phyloP scores from a whole-genome alignment of 371 early-diverging fungal genomes.

The Rhizopus sp. region DNA sequence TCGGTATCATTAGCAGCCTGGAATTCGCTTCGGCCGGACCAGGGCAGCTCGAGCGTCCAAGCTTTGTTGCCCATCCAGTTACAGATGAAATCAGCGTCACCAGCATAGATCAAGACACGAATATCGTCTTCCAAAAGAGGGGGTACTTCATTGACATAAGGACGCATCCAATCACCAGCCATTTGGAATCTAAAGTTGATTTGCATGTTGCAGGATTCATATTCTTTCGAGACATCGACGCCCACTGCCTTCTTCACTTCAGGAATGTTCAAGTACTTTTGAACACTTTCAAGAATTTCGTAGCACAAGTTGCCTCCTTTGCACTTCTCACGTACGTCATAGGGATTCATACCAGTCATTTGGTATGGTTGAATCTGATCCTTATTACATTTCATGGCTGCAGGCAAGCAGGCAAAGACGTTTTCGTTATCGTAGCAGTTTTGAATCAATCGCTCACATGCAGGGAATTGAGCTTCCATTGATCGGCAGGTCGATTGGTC shows the following conservation, averaged over 20 bases:
- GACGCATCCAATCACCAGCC: slow-evolving; percentile 90
- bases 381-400: slow-evolving; percentile 87
- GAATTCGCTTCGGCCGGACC: slow-evolving; percentile 78
- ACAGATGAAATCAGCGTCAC: slow-evolving; percentile 85
- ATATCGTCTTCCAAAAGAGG: slow-evolving; percentile 79
- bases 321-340: slow-evolving; percentile 83
- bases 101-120: slow-evolving; percentile 86
- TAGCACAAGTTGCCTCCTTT: slow-evolving; percentile 80
- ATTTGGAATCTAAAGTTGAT: slow-evolving; percentile 81
- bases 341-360: slow-evolving; percentile 73
- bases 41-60: slow-evolving; percentile 80
- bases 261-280: slow-evolving; percentile 73
- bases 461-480: slow-evolving; percentile 75
- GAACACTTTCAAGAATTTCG: slow-evolving; percentile 76
- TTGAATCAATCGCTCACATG: slow-evolving; percentile 79
- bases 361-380: slow-evolving; percentile 63
- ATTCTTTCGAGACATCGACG: slow-evolving; percentile 56
- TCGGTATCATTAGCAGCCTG: slow-evolving; percentile 59
- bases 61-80: slow-evolving; percentile 96
- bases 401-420: slow-evolving; percentile 80
- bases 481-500: slow-evolving; percentile 60
- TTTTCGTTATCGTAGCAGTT: slow-evolving; percentile 81
- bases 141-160: slow-evolving; percentile 76
- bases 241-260: slow-evolving; percentile 85
- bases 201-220: slow-evolving; percentile 80